Percentiles rank a stretch among this genome's conserved stretches.
Conservation (phyloP, 352 stramenopile genomes). For the Phytopythium helicoides region DNA sequence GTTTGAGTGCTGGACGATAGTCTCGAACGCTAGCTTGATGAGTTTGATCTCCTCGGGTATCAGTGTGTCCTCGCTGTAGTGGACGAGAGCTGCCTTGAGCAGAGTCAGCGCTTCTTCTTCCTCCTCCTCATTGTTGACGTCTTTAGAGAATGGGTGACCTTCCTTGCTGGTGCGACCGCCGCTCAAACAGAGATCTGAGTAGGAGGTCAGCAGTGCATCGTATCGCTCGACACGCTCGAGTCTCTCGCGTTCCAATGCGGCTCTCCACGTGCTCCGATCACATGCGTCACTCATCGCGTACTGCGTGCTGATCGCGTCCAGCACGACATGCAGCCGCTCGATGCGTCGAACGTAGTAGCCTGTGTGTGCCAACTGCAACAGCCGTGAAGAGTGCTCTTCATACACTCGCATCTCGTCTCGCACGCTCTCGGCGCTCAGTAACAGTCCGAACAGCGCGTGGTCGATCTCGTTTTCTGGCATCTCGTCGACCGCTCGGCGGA, state of each 20-base stretch:
- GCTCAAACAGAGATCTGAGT: background rate
- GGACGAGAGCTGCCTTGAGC: background rate
- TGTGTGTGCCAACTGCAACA: background rate
- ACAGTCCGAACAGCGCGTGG: background rate
- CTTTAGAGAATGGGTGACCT: background rate
- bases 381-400: background rate
- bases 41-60: background rate
- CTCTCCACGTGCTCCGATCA: background rate
- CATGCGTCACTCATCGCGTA: background rate
- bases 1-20: background rate
- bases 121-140: background rate
- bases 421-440: background rate
- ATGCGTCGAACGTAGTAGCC: background rate
- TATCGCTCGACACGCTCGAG: background rate
- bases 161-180: no score
- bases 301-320: background rate
- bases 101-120: background rate
- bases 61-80: background rate
- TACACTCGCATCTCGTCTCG: background rate
- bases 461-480: background rate
- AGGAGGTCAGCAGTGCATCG: background rate
- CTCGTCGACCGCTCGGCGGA: background rate
- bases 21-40: background rate
- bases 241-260: background rate
- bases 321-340: background rate